Evolutionary conservation across 257 asterid species (phyloP).

Genomic region (Plantago elongata): DNA sequence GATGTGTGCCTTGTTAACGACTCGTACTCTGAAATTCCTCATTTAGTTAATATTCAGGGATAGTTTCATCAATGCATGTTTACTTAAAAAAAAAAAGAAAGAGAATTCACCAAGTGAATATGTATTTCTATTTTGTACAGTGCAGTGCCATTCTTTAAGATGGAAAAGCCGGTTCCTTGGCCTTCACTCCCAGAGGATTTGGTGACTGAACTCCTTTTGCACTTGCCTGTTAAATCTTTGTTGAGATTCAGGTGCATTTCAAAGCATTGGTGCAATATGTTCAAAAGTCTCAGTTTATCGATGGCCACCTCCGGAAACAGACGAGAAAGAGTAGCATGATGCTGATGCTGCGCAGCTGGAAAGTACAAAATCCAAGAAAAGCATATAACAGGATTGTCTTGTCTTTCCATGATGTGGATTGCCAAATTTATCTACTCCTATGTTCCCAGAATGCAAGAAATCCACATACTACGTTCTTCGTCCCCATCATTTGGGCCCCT

Average conservation of each 20-base stretch:
- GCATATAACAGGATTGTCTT: not conserved
- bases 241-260: not conserved
- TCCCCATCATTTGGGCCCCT: not conserved
- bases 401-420: not conserved
- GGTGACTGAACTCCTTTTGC: not conserved
- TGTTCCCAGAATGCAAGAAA: not conserved
- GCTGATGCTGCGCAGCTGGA: not conserved
- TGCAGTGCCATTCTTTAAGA: not conserved
- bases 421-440: not conserved
- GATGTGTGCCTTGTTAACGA: no score
- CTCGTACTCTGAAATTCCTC: no score
- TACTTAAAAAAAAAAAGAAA: no score
- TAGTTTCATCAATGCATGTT: no score
- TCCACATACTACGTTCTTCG: no score
- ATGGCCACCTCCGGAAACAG: not conserved
- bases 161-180: not conserved
- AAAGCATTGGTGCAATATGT: not conserved
- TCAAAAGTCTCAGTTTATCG: not conserved
- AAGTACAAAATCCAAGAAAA: no score
- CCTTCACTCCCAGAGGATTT: not conserved
- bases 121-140: no score
- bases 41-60: no score
- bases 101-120: no score
- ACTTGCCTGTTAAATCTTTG: slow-evolving; percentile 1
- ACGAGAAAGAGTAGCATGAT: not conserved